Percentiles rank a stretch among this genome's conserved stretches.
Evolutionary conservation across 768 basidiomycete species (phyloP).

Genomic region (Lactifluus echinatus): DNA sequence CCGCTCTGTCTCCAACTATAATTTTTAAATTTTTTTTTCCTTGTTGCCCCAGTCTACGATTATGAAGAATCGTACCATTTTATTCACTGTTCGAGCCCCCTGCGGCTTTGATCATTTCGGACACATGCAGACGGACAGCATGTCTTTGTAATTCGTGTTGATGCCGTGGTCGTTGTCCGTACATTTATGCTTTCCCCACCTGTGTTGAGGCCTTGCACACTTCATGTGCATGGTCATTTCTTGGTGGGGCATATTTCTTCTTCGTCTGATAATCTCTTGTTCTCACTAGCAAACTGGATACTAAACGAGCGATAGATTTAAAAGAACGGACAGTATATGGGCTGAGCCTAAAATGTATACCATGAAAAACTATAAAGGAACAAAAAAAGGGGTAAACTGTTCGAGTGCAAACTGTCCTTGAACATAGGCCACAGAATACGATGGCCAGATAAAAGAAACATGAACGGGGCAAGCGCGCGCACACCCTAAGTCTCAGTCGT

Average conservation of each 20-base stretch:
- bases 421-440: neutral
- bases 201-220: constrained; percentile 16
- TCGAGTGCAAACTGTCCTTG: neutral
- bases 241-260: constrained; percentile 10
- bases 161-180: constrained; percentile 17
- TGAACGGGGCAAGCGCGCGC: neutral
- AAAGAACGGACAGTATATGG: constrained; percentile 19
- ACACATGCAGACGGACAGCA: constrained; percentile 19
- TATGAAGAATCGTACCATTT: too few relatives aligned
- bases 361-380: neutral
- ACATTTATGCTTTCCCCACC: constrained; percentile 8
- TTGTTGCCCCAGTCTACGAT: too few relatives aligned
- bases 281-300: neutral
- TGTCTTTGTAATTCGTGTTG: constrained; percentile 9
- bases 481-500: constrained; percentile 3
- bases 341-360: neutral
- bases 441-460: neutral
- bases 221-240: constrained; percentile 11
- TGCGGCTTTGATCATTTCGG: neutral
- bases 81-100: too few relatives aligned
- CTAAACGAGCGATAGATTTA: constrained; percentile 15
- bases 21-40: too few relatives aligned
- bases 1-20: neutral
- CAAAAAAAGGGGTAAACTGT: neutral
- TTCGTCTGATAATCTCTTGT: neutral